Percentiles rank a stretch among this genome's conserved stretches.
Evolutionary conservation across 2,329 filamentous ascomycete species (phyloP).

Genomic region (Gyromitra esculenta): DNA sequence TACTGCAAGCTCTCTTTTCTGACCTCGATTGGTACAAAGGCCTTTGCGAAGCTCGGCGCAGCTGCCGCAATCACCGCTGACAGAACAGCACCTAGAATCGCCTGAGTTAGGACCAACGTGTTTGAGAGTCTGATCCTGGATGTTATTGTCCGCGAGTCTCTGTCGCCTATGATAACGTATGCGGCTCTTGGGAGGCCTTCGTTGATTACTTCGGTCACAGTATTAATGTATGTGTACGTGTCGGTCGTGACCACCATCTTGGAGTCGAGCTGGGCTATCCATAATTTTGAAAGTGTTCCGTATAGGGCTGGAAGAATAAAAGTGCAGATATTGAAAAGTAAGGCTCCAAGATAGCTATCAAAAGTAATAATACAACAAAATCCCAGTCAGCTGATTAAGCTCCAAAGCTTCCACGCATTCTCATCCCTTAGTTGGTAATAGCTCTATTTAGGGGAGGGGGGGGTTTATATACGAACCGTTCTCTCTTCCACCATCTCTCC

Average conservation of each 20-base stretch:
- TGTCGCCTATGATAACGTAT: slow-evolving; percentile 75
- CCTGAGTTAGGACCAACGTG: slow-evolving; percentile 72
- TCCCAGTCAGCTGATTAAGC: not conserved
- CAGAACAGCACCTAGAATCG: slow-evolving; percentile 68
- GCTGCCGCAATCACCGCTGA: slow-evolving; percentile 69
- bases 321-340: slow-evolving; percentile 71
- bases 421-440: not conserved
- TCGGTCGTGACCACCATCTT: slow-evolving; percentile 72
- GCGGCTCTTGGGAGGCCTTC: slow-evolving; percentile 75
- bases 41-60: slow-evolving; percentile 67
- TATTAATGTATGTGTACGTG: slow-evolving; percentile 69
- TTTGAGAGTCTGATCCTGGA: slow-evolving; percentile 70
- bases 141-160: slow-evolving; percentile 64
- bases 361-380: too few relatives aligned
- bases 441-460: too few relatives aligned
- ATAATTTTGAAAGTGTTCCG: slow-evolving; percentile 73
- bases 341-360: slow-evolving; percentile 66
- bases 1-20: slow-evolving; percentile 70
- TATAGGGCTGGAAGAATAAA: slow-evolving; percentile 75
- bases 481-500: slow-evolving; percentile 42
- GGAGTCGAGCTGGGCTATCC: slow-evolving; percentile 74
- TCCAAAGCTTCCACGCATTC: not conserved
- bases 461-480: slow-evolving; percentile 34
- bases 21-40: slow-evolving; percentile 72
- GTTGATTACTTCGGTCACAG: slow-evolving; percentile 74